Conservation (phyloP, 768 basidiomycete genomes). For the Amanita thiersii region DNA sequence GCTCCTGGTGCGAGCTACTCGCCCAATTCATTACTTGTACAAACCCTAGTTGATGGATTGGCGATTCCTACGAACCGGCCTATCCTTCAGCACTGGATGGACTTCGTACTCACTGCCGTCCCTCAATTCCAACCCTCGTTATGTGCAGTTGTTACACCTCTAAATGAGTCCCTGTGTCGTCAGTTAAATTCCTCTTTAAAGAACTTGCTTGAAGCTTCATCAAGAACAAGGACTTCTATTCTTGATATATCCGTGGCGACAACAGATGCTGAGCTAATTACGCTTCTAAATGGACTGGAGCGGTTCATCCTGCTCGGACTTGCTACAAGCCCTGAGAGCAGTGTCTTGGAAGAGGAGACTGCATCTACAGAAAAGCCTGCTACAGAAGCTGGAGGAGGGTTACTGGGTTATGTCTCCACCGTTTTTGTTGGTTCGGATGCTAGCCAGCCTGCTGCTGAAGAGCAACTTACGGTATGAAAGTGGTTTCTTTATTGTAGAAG, state of each 20-base stretch:
- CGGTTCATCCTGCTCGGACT: conserved; percentile 71
- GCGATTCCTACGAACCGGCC: conserved; percentile 60
- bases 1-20: conserved; percentile 28
- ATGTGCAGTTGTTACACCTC: conserved; percentile 56
- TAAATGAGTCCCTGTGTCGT: conserved; percentile 73
- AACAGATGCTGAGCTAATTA: conserved; percentile 77
- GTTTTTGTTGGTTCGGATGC: conserved; percentile 85
- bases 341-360: conserved; percentile 49
- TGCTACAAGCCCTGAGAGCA: conserved; percentile 43
- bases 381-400: conserved; percentile 48
- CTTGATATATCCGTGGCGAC: conserved; percentile 40
- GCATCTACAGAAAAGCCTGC: conserved; percentile 40
- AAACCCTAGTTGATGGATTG: conserved; percentile 78
- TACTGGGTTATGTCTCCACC: conserved; percentile 86
- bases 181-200: conserved; percentile 52
- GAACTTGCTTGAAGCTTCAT: conserved; percentile 42
- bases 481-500: conserved; percentile 16
- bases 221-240: conserved; percentile 24
- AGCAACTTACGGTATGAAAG: conserved; percentile 49
- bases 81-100: conserved; percentile 91
- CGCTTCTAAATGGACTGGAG: conserved; percentile 80
- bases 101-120: conserved; percentile 88
- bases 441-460: conserved; percentile 34
- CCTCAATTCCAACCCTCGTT: conserved; percentile 75
- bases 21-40: conserved; percentile 66